A percentile compares a stretch with the other conserved stretches of the same genome.
These are phyloP conservation scores for Aspergillus sp. DNA, from an alignment of 2,329 filamentous ascomycete species.

Conservation along the genomic window DNA sequence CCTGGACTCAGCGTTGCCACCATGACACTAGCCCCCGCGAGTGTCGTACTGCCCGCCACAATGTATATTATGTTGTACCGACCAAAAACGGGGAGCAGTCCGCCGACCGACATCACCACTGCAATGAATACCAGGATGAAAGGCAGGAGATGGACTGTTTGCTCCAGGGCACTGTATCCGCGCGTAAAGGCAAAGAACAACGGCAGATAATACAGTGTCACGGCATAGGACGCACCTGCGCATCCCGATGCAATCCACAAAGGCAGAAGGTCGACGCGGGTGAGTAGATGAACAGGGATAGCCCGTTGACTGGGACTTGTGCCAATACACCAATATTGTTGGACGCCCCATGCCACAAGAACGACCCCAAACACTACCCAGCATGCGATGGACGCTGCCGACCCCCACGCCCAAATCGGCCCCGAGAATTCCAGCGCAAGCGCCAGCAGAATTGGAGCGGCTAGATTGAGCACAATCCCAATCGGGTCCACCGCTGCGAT, in stretches of 20 bases:
- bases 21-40: conserved; percentile 3
- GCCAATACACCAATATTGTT: conserved; percentile 42
- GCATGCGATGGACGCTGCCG: conserved; percentile 42
- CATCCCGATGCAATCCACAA: conserved; percentile 4
- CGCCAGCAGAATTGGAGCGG: conserved; percentile 21
- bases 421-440: conserved; percentile 50
- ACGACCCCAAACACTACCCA: conserved; percentile 48
- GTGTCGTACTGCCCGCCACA: not conserved
- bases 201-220: conserved; percentile 50
- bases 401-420: conserved; percentile 46
- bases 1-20: not conserved
- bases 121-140: conserved; percentile 9
- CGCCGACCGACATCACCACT: not conserved
- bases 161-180: conserved; percentile 32
- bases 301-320: conserved; percentile 45
- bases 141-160: conserved; percentile 22
- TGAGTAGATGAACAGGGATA: conserved; percentile 50
- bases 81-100: not conserved
- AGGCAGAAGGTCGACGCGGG: conserved; percentile 12
- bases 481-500: conserved; percentile 4
- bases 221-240: conserved; percentile 3
- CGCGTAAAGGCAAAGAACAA: conserved; percentile 52
- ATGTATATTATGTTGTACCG: conserved; percentile 3
- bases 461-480: conserved; percentile 5
- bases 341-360: conserved; percentile 43